These are phyloP conservation scores for Stipa capillata DNA, from an alignment of 176 grass and related monocot species.

Conservation along the genomic window DNA sequence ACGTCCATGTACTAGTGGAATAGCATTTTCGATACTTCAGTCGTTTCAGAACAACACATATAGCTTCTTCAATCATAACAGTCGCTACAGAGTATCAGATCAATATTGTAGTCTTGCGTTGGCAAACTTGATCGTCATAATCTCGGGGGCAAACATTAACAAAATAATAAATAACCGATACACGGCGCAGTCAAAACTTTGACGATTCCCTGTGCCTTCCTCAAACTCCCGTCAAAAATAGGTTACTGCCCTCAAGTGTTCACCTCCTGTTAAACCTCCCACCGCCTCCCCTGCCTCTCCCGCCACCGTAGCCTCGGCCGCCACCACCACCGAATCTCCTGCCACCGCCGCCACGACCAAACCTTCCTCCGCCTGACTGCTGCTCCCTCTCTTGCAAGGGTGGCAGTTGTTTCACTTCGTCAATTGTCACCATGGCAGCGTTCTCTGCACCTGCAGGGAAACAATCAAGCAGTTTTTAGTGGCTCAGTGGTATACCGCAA, in stretches of 20 bases:
- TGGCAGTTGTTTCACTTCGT: constrained; percentile 65
- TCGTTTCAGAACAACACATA: not conserved
- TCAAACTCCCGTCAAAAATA: constrained; percentile 17
- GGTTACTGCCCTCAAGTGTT: not conserved
- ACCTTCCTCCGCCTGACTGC: constrained; percentile 38
- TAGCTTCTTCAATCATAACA: not conserved
- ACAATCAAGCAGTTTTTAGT: not conserved
- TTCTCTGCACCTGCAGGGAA: constrained; percentile 47
- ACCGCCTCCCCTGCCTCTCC: constrained; percentile 42
- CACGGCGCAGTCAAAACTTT: constrained; percentile 30
- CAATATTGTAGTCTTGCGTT: not conserved
- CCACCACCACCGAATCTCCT: constrained; percentile 39
- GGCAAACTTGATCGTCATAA: constrained; percentile 30
- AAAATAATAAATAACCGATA: constrained; percentile 42
- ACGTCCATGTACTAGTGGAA: too few relatives aligned
- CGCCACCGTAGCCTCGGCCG: constrained; percentile 24
- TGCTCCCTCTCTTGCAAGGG: constrained; percentile 76
- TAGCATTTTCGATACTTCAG: too few relatives aligned
- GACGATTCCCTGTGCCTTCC: not conserved
- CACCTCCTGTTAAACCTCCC: constrained; percentile 65
- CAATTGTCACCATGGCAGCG: constrained; percentile 52
- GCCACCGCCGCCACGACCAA: constrained; percentile 29
- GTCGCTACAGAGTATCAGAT: constrained; percentile 13
- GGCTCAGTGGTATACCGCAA: not conserved
- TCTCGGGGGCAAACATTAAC: not conserved